Evolutionary conservation across 208 protist species (phyloP), one percentile per base, ranked within the genome.

Genomic region (Wallacemonas sp.): DNA sequence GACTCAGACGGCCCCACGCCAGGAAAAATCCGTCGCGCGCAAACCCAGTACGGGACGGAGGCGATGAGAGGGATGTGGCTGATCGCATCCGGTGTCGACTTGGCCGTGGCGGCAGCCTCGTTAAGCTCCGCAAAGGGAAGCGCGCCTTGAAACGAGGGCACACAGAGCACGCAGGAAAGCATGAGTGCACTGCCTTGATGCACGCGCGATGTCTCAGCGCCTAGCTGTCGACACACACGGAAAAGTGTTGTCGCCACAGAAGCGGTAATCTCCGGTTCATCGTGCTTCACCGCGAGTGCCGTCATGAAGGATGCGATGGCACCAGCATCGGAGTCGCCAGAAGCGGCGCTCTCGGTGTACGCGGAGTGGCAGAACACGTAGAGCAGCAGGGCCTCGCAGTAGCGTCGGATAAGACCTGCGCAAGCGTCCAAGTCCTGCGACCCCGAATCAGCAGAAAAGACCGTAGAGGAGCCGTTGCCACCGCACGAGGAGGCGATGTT

Each of bases 341-440:
- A 19, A 2, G 46, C 46, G 17, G 2, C 22, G 22, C 4, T 54
- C 5, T 2, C 28, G 17, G 55, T 24, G 59, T 64, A 30, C 12
- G 19, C 4, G 28, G 59, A 64, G 11, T 49, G 41, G 41, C 53
- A 53, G 59, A 64, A 64, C 14, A 62, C 56, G 41, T 62, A 62
- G 38, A 62, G 19, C 4, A 62, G 38, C 5, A 62, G 62, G 2
- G 44, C 62, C 17, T 67, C 62, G 21, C 34, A 46, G 34, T 67
- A 67, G 3, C 21, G 24, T 3, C 62, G 45, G 26, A 67, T 44
- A 11, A 58, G 9, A 3, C 19, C 5, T 3, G 31, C 56, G 56
- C 47, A 62, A 12, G 17, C 12, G 9, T 58, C 51, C 4, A 14
- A 24, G 11, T 6, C 30, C 14, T 31, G 15, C 4, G 33, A 26